Evolutionary conservation across 495 filamentous ascomycete genomes (phyloP), one percentile per base, ranked within the genome.

Genomic region (Aspergillus bridgeri): DNA sequence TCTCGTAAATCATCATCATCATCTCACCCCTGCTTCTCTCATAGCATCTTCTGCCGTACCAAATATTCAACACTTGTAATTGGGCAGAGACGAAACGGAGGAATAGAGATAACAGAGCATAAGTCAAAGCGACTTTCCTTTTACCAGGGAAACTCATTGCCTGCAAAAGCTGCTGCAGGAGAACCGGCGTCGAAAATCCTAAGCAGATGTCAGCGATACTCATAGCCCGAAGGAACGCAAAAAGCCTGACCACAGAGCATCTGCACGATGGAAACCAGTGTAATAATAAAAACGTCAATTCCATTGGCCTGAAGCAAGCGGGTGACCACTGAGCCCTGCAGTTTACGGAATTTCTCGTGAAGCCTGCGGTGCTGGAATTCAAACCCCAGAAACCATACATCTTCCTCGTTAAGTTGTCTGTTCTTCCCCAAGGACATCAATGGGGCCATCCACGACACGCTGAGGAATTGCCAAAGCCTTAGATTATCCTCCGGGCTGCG

Each of bases 1-100:
- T 95, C 65, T 91, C 89, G 56, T 92, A 92, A 23, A 94, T 76
- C 83, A 91, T 92, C 54, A 89, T 93, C 50, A 95, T 86, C 84
- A 93, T 85, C 66, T 92, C 90, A 8, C 90, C 90, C 45, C 90
- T 75, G 5, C 87, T 89, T 50, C 90, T 76, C 63, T 95, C 90
- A 61, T 93, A 95, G 56, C 79, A 80, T 51, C 90, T 81, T 49
- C 90, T 79, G 52, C 82, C 80, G 63, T 84, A 91, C 89, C 90
- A 93, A 0, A 91, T 70, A 48, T 68, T 82, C 58, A 93, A 81
- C 0, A 92, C 85, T 9, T 79, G 81, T 0, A 83, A 83, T 54
- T 95, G 90, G 1, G 79, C 73, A 38, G 77, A 78, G 25, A 88
- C 71, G 3, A 92, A 69, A 13, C 87, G 79, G 5, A 84, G 66